These are phyloP conservation scores for Cerrena zonata DNA, from an alignment of 1,284 basidiomycete species.

Conservation along the genomic window DNA sequence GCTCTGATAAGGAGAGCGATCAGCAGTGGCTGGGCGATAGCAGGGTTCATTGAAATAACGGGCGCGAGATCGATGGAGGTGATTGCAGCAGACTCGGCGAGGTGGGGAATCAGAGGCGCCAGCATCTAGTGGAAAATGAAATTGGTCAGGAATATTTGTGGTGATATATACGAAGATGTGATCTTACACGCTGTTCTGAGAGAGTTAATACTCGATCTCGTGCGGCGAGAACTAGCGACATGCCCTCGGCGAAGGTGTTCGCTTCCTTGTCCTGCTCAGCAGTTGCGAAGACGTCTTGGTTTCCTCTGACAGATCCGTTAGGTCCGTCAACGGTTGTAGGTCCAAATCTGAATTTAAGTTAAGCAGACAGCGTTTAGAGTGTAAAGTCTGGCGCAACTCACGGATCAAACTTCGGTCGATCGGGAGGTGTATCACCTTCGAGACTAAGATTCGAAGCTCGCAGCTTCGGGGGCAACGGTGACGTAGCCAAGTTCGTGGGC, in stretches of 20 bases:
- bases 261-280: constrained; percentile 34
- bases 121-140: constrained; percentile 25
- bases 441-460: constrained; percentile 61
- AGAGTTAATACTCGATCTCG: constrained; percentile 65
- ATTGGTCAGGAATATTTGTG: neutral
- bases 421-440: constrained; percentile 46
- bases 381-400: constrained; percentile 10
- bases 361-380: constrained; percentile 3
- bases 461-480: constrained; percentile 64
- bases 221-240: constrained; percentile 60
- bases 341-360: constrained; percentile 23
- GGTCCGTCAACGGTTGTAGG: constrained; percentile 18
- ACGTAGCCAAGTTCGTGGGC: constrained; percentile 61
- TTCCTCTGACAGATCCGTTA: neutral
- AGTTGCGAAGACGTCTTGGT: constrained; percentile 2
- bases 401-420: constrained; percentile 24
- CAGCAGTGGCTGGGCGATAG: constrained; percentile 59
- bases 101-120: constrained; percentile 35
- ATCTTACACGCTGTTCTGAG: constrained; percentile 62
- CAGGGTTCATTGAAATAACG: constrained; percentile 62
- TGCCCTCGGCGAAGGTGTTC: constrained; percentile 43
- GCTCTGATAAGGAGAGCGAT: constrained; percentile 42
- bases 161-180: constrained; percentile 3
- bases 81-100: constrained; percentile 51
- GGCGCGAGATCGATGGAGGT: constrained; percentile 60